A percentile compares a stretch with the other conserved stretches of the same genome.
Evolutionary conservation across 2,329 filamentous ascomycete genomes (phyloP).

Genomic region (Knoxdaviesia capensis): DNA sequence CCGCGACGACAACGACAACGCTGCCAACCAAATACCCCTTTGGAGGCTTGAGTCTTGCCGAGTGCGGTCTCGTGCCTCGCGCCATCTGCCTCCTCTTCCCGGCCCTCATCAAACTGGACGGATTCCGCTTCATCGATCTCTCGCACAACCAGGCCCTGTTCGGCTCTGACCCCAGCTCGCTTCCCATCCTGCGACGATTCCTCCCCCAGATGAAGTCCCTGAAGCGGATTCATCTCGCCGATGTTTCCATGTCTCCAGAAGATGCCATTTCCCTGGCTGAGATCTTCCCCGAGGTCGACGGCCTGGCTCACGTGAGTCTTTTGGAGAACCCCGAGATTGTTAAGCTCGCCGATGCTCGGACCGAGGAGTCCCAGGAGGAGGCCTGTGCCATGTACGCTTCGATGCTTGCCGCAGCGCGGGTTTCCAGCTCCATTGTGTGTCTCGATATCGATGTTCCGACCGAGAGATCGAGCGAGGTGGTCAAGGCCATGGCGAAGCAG

Average conservation of each 20-base stretch:
- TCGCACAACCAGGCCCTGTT: conserved; percentile 79
- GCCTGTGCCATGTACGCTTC: conserved; percentile 88
- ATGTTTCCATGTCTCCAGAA: conserved; percentile 67
- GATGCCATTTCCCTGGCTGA: conserved; percentile 85
- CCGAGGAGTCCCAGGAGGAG: conserved; percentile 71
- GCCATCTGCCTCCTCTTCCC: conserved; percentile 60
- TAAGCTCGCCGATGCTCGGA: conserved; percentile 51
- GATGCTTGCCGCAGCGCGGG: conserved; percentile 65
- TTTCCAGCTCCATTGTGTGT: conserved; percentile 68
- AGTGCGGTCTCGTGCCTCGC: conserved; percentile 59
- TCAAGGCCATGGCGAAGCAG: conserved; percentile 81
- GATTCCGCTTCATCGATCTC: conserved; percentile 76
- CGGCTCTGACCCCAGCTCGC: conserved; percentile 48
- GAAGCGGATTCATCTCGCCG: conserved; percentile 70
- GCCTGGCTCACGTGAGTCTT: conserved; percentile 70
- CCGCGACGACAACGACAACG: too few relatives aligned
- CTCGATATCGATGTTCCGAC: conserved; percentile 82
- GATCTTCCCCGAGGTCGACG: conserved; percentile 64
- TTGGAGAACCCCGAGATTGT: conserved; percentile 60
- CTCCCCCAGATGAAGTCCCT: conserved; percentile 59
- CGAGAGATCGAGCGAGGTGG: conserved; percentile 65
- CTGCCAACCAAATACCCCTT: too few relatives aligned
- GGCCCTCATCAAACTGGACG: conserved; percentile 44
- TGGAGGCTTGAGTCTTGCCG: conserved; percentile 57
- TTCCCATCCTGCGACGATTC: conserved; percentile 55